Evolutionary conservation across 2,329 filamentous ascomycete genomes (phyloP).

Genomic region (Xylaria digitata): DNA sequence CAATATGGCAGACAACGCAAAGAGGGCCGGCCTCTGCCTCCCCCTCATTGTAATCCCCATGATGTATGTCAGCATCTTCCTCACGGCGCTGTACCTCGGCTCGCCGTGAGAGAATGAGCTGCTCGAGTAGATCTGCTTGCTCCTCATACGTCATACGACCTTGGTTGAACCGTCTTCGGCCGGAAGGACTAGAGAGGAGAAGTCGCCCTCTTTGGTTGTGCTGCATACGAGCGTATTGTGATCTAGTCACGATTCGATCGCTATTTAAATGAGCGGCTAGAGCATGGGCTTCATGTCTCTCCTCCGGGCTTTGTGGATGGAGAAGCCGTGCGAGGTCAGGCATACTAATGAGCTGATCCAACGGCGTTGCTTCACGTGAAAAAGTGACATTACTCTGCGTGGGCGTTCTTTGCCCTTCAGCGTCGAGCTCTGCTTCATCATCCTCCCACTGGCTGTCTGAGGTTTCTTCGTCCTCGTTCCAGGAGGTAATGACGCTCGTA

Average conservation of each 20-base stretch:
- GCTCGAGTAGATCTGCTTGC: slow-evolving; percentile 69
- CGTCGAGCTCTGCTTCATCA: slow-evolving; percentile 47
- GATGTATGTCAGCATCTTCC: slow-evolving; percentile 7
- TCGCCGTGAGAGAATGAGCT: slow-evolving; percentile 67
- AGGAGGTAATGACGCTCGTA: slow-evolving; percentile 77
- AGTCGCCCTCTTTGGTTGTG: slow-evolving; percentile 77
- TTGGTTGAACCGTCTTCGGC: slow-evolving; percentile 51
- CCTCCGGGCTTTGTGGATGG: slow-evolving; percentile 80
- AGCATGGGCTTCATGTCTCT: slow-evolving; percentile 82
- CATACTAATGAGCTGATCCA: slow-evolving; percentile 73
- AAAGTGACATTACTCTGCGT: slow-evolving; percentile 71
- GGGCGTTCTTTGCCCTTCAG: slow-evolving; percentile 74
- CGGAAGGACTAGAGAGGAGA: slow-evolving; percentile 62
- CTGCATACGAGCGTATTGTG: slow-evolving; percentile 75
- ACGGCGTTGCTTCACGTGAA: slow-evolving; percentile 65
- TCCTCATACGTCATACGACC: slow-evolving; percentile 64
- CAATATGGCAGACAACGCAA: slow-evolving; percentile 92
- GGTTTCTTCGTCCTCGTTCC: slow-evolving; percentile 57
- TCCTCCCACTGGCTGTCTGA: slow-evolving; percentile 61
- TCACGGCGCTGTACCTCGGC: slow-evolving; percentile 43
- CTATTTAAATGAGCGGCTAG: slow-evolving; percentile 83
- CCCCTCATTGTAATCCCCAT: slow-evolving; percentile 26
- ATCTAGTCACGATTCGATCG: slow-evolving; percentile 81
- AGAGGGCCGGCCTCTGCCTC: slow-evolving; percentile 73
- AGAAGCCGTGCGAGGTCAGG: slow-evolving; percentile 81